These are phyloP conservation scores for Fusarium bactridioides DNA, from an alignment of 2,329 filamentous ascomycete species.

Conservation along the genomic window DNA sequence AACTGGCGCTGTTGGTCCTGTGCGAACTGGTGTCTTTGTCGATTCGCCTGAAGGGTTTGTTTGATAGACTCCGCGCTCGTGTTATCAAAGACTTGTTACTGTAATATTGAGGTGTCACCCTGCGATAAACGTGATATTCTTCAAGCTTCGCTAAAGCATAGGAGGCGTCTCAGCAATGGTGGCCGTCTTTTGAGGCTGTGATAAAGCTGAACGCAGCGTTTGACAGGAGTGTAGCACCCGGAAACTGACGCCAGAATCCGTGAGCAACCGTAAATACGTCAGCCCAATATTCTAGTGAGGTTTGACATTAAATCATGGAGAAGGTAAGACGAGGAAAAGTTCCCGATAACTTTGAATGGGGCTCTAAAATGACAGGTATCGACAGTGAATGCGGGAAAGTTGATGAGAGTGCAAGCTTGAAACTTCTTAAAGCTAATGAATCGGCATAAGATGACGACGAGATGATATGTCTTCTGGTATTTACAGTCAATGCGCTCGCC, in stretches of 20 bases:
- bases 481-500: not conserved
- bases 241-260: slow-evolving; percentile 6
- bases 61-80: not conserved
- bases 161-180: not conserved
- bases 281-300: not conserved
- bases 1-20: not conserved
- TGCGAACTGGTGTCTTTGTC: not conserved
- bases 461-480: not conserved
- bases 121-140: not conserved
- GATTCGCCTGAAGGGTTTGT: not conserved
- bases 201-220: slow-evolving; percentile 4
- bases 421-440: slow-evolving; percentile 19
- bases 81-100: not conserved
- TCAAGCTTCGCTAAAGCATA: not conserved
- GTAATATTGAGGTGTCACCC: not conserved
- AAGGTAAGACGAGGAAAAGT: slow-evolving; percentile 16
- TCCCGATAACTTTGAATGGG: not conserved
- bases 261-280: slow-evolving; percentile 7
- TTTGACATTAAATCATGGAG: not conserved
- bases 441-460: slow-evolving; percentile 6
- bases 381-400: not conserved
- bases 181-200: not conserved
- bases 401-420: not conserved
- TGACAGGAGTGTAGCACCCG: slow-evolving; percentile 20
- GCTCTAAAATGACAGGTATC: not conserved